These are phyloP conservation scores for Sporisorium graminicola DNA, from an alignment of 1,284 basidiomycete genomes.

Conservation along the genomic window DNA sequence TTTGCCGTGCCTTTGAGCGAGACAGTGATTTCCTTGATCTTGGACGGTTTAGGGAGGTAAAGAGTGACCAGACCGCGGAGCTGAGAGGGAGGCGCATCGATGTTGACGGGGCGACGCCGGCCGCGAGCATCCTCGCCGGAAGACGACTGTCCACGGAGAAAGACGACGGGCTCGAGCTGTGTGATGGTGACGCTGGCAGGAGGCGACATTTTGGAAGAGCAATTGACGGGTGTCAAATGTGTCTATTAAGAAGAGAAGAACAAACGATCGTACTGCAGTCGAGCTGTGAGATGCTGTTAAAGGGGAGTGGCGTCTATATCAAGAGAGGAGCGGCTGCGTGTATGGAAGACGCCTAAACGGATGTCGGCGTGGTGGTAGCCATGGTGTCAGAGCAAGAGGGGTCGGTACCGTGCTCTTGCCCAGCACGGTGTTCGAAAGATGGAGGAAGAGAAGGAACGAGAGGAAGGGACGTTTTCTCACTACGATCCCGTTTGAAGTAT, in stretches of 20 bases:
- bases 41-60: slow-evolving; percentile 83
- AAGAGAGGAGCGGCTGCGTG: background rate
- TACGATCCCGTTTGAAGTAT: too few relatives aligned
- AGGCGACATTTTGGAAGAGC: slow-evolving; percentile 33
- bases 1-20: slow-evolving; percentile 79
- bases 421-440: background rate
- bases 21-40: slow-evolving; percentile 86
- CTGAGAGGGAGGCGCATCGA: slow-evolving; percentile 78
- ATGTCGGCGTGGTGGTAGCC: background rate
- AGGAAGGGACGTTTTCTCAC: too few relatives aligned
- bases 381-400: slow-evolving; percentile 6
- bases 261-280: background rate
- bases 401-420: background rate
- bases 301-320: background rate
- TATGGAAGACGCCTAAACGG: background rate
- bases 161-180: slow-evolving; percentile 66
- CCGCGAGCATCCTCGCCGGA: slow-evolving; percentile 57
- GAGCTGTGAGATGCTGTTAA: background rate
- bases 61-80: slow-evolving; percentile 89
- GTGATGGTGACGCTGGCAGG: slow-evolving; percentile 51
- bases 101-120: slow-evolving; percentile 51
- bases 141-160: slow-evolving; percentile 61
- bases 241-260: too few relatives aligned
- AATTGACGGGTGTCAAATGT: too few relatives aligned
- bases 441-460: background rate